Base-by-base conservation (phyloP, 2,329 filamentous ascomycete genomes). In the Chaetomium sp. region DNA sequence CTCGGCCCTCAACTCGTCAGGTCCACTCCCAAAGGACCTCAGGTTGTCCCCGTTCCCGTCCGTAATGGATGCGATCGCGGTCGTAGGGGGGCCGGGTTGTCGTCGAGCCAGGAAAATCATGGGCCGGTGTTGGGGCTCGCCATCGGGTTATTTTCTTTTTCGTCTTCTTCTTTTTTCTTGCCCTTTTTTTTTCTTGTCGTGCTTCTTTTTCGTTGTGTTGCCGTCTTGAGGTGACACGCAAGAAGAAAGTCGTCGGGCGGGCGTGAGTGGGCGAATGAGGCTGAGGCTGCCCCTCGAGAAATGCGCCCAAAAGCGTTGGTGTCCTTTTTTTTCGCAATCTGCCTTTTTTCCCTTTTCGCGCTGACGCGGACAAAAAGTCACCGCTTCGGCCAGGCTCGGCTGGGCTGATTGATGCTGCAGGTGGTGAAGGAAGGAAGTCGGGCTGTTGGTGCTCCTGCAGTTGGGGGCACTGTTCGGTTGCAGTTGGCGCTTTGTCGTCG, bases 101-200 rank as follows among this genome's bases (percentile, higher is more conserved):
- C 38, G 43, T 58, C 41, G 54, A 51, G 52, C 36, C 38, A 49
- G 50, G 50, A 54, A 44, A 46, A 56, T 59, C 59, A 63, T 58
- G 57, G 47, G 53, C 54, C 36, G 50, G 38, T 41, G 48, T 37
- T 50, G 50, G 49, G 50, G 54, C 52, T 59, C 57, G 59, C 59
- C 57, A 60, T 61, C 44, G 35, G 54, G 42, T 40, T 12, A 35
- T 19, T 4, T 54, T 38, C 8, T 38, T 11, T 42, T 27, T 19
- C 19, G 19, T 27, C 19, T 27, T 27, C 19, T 27, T 27, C 19
- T 27, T 27, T 27, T 27, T 27, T 27, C 19, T 27, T 27, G 19
- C 19, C 19, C 19, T 27, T 27, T 27, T 27, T 27, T 27, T 27
- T 27, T 27, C 19, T 27, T 27, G 2, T 27, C 19, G 19, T 27